Evolutionary conservation across 2,329 filamentous ascomycete genomes (phyloP).

Genomic region (Chalaropsis thielavioides): DNA sequence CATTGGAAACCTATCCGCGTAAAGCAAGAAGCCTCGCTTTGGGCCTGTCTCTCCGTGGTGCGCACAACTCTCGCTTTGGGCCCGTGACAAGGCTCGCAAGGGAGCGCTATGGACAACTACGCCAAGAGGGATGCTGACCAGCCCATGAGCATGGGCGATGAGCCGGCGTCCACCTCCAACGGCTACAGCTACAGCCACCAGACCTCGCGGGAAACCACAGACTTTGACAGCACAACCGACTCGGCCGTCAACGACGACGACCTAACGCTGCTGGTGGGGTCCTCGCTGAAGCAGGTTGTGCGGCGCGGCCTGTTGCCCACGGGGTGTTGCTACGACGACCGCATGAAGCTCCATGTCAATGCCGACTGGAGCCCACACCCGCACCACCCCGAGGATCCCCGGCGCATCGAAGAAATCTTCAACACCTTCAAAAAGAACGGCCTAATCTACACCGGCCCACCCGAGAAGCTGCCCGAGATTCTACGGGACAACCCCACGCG

Average conservation of each 20-base stretch:
- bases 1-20: neutral
- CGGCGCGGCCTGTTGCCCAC: constrained; percentile 46
- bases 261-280: constrained; percentile 17
- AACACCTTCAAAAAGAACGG: constrained; percentile 71
- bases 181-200: constrained; percentile 13
- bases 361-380: constrained; percentile 57
- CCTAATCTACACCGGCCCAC: constrained; percentile 51
- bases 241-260: constrained; percentile 19
- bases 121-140: constrained; percentile 32
- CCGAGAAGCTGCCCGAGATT: constrained; percentile 38
- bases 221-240: constrained; percentile 17
- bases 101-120: constrained; percentile 20
- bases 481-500: constrained; percentile 40
- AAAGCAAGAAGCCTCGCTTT: neutral
- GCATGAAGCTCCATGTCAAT: constrained; percentile 93
- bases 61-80: neutral
- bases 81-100: neutral
- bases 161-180: constrained; percentile 10
- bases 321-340: constrained; percentile 76
- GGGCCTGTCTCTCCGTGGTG: neutral
- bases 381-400: constrained; percentile 86
- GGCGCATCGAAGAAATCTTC: constrained; percentile 86
- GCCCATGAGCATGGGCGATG: constrained; percentile 30
- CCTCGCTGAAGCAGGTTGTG: constrained; percentile 26
- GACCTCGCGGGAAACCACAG: constrained; percentile 11